These are phyloP conservation scores for Globisporangium heterothallicum DNA, from an alignment of 352 stramenopile genomes.

Conservation along the genomic window DNA sequence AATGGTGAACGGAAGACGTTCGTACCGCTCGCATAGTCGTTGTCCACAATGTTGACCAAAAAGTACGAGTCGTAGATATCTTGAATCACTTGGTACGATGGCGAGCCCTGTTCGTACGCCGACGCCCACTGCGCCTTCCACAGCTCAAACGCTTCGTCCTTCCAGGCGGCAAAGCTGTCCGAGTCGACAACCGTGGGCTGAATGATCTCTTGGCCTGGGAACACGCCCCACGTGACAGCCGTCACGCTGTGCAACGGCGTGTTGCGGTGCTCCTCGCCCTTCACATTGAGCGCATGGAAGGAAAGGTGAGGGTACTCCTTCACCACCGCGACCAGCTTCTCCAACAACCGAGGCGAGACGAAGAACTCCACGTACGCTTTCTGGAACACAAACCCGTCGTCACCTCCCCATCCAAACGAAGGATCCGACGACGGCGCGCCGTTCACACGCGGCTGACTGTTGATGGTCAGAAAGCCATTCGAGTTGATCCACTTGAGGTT, in stretches of 20 bases:
- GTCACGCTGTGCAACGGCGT: conserved; percentile 84
- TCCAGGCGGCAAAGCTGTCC: conserved; percentile 92
- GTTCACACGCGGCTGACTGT: conserved; percentile 91
- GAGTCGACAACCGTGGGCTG: conserved; percentile 97
- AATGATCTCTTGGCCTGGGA: conserved; percentile 92
- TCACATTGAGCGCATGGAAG: conserved; percentile 69
- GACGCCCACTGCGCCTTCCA: conserved; percentile 97
- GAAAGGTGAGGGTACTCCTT: conserved; percentile 70
- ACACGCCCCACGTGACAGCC: conserved; percentile 97
- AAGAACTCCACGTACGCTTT: conserved; percentile 99
- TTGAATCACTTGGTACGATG: conserved; percentile 51
- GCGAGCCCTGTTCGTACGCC: conserved; percentile 89
- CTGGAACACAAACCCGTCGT: conserved; percentile 96
- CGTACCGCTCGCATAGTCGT: conserved; percentile 91
- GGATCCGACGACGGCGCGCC: conserved; percentile 84
- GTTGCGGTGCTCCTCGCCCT: conserved; percentile 71
- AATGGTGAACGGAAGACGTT: too few species aligned
- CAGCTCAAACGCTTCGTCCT: conserved; percentile 96
- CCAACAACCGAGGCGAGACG: conserved; percentile 77
- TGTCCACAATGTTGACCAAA: conserved; percentile 98
- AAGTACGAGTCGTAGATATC: conserved; percentile 95
- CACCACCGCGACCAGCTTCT: conserved; percentile 48
- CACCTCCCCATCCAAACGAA: conserved; percentile 93
- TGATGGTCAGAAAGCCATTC: conserved; percentile 95
- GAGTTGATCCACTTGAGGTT: conserved; percentile 84